Conservation (phyloP, 306 rosid species). For the Cercis canadensis region DNA sequence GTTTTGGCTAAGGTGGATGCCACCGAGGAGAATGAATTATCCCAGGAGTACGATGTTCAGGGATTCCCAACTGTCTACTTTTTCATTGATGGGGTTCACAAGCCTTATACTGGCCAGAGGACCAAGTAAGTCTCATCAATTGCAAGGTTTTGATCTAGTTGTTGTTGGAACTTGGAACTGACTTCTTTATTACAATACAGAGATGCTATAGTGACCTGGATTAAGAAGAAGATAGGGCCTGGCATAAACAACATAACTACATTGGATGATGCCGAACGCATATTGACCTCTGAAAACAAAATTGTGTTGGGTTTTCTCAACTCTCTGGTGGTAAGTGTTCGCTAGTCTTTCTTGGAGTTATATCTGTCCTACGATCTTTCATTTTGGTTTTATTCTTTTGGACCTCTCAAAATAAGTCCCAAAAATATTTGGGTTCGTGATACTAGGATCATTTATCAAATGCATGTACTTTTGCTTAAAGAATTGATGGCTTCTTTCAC, state of each 20-base stretch:
- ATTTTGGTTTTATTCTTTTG: neutral
- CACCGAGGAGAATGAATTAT: conserved; percentile 80
- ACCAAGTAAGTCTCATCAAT: conserved; percentile 59
- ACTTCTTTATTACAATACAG: conserved; percentile 44
- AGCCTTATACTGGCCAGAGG: conserved; percentile 78
- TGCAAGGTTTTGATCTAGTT: neutral
- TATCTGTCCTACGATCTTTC: neutral
- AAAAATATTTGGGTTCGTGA: neutral
- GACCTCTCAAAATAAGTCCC: neutral
- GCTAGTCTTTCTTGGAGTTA: neutral
- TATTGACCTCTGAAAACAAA: conserved; percentile 73
- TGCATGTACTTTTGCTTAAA: neutral
- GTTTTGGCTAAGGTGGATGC: conserved; percentile 88
- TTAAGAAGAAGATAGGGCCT: conserved; percentile 96
- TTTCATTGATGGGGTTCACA: conserved; percentile 80
- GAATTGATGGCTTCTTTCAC: neutral
- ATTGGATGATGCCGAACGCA: conserved; percentile 74
- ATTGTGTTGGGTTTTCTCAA: conserved; percentile 85
- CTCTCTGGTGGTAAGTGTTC: conserved; percentile 82
- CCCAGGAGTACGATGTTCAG: conserved; percentile 81
- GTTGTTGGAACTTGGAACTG: neutral
- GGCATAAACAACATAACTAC: conserved; percentile 80
- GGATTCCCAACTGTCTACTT: conserved; percentile 84
- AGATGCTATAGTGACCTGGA: conserved; percentile 88
- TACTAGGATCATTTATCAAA: neutral